phyloP scores from a whole-genome alignment of 2,329 filamentous ascomycete species.

The Magnaporthiopsis rhizophila region DNA sequence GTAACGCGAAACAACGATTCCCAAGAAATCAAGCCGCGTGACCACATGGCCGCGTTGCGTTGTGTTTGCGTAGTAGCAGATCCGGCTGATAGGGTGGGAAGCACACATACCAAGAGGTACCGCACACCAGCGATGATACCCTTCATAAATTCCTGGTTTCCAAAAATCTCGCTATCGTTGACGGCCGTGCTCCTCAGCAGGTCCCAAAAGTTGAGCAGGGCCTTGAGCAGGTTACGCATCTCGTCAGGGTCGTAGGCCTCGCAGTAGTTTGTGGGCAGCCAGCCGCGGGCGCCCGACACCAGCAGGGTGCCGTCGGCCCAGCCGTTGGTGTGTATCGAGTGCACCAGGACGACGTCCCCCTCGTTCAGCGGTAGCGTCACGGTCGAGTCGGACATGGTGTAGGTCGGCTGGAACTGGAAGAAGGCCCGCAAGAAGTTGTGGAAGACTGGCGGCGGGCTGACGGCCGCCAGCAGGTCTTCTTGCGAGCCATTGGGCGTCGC shows the following conservation, averaged over 20 bases:
- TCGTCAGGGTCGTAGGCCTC: slow-evolving; percentile 86
- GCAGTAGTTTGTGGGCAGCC: slow-evolving; percentile 98
- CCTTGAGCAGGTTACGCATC: slow-evolving; percentile 77
- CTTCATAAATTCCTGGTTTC: slow-evolving; percentile 89
- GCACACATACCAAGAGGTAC: slow-evolving; percentile 65
- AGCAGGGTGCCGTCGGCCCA: slow-evolving; percentile 96
- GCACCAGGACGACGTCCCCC: slow-evolving; percentile 87
- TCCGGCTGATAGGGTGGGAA: slow-evolving; percentile 5
- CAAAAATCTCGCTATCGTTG: slow-evolving; percentile 70
- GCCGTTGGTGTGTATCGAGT: slow-evolving; percentile 95
- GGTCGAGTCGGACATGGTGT: slow-evolving; percentile 70
- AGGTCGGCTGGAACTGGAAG: slow-evolving; percentile 80
- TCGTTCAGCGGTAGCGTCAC: slow-evolving; percentile 83
- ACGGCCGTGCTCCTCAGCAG: slow-evolving; percentile 70
- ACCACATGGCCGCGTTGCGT: not conserved
- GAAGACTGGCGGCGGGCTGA: slow-evolving; percentile 56
- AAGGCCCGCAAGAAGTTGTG: slow-evolving; percentile 94
- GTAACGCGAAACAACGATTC: not conserved
- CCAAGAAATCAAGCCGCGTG: not conserved
- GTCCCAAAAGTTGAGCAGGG: slow-evolving; percentile 88
- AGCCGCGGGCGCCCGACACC: slow-evolving; percentile 77
- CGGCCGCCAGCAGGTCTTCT: slow-evolving; percentile 44
- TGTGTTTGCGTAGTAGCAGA: not conserved
- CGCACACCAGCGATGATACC: slow-evolving; percentile 90
- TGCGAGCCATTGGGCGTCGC: slow-evolving; percentile 63